A percentile compares a stretch with the other conserved stretches of the same genome.
Conservation (phyloP, 371 early-diverging fungal genomes). For the Rhizopus delemar region DNA sequence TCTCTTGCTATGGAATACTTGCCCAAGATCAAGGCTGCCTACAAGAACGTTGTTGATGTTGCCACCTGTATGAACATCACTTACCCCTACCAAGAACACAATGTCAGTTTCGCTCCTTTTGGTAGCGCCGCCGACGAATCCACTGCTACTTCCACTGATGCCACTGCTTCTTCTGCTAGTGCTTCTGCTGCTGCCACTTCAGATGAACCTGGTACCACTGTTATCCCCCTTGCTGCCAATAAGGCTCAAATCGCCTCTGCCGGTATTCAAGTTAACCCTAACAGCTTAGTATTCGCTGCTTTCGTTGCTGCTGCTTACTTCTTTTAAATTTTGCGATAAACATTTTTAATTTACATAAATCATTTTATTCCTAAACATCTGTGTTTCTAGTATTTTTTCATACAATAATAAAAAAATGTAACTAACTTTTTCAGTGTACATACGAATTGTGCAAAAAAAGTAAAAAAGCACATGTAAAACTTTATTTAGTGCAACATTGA, state of each 20-base stretch:
- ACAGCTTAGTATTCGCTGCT: slow-evolving; percentile 16
- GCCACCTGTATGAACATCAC: slow-evolving; percentile 59
- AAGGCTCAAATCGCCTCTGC: slow-evolving; percentile 9
- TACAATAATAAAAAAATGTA: no score
- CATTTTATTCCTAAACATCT: not conserved
- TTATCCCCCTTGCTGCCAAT: slow-evolving; percentile 9
- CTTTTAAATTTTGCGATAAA: slow-evolving; percentile 11
- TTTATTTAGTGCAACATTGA: no score
- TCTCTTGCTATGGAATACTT: slow-evolving; percentile 45
- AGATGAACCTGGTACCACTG: slow-evolving; percentile 14
- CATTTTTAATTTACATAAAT: slow-evolving; percentile 3
- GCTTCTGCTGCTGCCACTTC: slow-evolving; percentile 15
- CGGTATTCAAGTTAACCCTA: slow-evolving; percentile 24
- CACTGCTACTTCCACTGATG: slow-evolving; percentile 15
- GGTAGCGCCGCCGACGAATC: slow-evolving; percentile 11
- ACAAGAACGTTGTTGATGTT: slow-evolving; percentile 53
- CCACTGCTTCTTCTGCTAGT: slow-evolving; percentile 16
- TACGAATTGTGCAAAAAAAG: no score
- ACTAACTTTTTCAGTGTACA: no score
- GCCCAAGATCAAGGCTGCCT: slow-evolving; percentile 47
- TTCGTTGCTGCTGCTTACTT: slow-evolving; percentile 21
- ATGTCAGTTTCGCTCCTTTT: slow-evolving; percentile 32
- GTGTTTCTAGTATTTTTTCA: no score
- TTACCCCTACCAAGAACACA: slow-evolving; percentile 51
- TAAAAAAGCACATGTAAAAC: no score